phyloP scores from a whole-genome alignment of 1,139 yeast species.

The Debaryomyces nepalensis region DNA sequence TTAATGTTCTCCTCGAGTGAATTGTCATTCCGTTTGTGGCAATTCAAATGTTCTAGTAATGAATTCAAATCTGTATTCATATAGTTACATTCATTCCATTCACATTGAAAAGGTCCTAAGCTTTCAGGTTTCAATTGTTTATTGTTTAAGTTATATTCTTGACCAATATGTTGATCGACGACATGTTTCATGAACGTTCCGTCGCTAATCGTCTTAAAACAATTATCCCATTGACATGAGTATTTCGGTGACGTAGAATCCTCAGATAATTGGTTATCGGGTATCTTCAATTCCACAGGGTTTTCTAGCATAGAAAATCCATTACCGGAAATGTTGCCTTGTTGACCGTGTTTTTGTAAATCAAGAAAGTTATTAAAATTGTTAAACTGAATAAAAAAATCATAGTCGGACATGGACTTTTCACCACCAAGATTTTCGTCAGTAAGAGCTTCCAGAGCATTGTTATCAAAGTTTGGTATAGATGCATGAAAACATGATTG shows the following conservation, averaged over 20 bases:
- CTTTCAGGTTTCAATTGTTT: slow-evolving; percentile 9
- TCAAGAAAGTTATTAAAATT: slow-evolving; percentile 32
- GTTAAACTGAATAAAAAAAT: slow-evolving; percentile 48
- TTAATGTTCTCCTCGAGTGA: slow-evolving; percentile 9
- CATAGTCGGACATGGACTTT: slow-evolving; percentile 38
- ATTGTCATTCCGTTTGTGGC: slow-evolving; percentile 40
- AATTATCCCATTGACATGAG: slow-evolving; percentile 63
- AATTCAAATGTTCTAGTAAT: slow-evolving; percentile 63
- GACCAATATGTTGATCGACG: slow-evolving; percentile 56
- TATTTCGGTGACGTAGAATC: slow-evolving; percentile 14
- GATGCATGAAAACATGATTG: slow-evolving; percentile 54
- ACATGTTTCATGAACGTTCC: slow-evolving; percentile 60
- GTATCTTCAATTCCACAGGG: background rate
- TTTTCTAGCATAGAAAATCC: slow-evolving; percentile 3
- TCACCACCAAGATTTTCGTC: slow-evolving; percentile 18
- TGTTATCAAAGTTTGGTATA: slow-evolving; percentile 34
- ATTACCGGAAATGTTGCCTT: background rate
- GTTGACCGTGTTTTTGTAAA: slow-evolving; percentile 1
- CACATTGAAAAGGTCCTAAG: slow-evolving; percentile 52
- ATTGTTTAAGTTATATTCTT: slow-evolving; percentile 24
- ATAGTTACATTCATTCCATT: slow-evolving; percentile 73
- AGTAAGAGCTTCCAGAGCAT: slow-evolving; percentile 10
- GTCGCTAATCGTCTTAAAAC: slow-evolving; percentile 46
- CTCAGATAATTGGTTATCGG: background rate
- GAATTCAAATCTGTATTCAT: slow-evolving; percentile 54